These are phyloP conservation scores for Trichoderma koningii DNA, from an alignment of 2,329 filamentous ascomycete genomes.

Conservation along the genomic window DNA sequence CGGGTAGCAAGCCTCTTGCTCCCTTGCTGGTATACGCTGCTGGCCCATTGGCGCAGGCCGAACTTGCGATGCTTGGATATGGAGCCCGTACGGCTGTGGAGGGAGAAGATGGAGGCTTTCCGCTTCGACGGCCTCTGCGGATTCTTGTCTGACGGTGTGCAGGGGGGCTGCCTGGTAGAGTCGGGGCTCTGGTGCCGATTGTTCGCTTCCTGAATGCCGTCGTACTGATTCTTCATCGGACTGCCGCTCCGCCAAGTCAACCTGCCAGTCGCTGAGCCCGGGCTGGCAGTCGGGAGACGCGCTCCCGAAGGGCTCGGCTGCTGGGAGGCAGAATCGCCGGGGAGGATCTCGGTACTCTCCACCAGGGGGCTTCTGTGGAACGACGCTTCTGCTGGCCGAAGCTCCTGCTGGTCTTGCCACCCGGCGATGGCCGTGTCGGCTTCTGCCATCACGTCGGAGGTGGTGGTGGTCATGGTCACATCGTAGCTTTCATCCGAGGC, in stretches of 20 bases:
- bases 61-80: slow-evolving; percentile 35
- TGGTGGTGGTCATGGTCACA: slow-evolving; percentile 28
- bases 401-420: slow-evolving; percentile 35
- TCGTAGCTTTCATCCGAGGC: slow-evolving; percentile 17
- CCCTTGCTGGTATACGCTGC: slow-evolving; percentile 34
- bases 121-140: slow-evolving; percentile 36
- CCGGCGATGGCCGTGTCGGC: slow-evolving; percentile 33
- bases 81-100: slow-evolving; percentile 35
- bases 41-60: slow-evolving; percentile 38
- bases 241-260: slow-evolving; percentile 17
- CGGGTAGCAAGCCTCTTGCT: slow-evolving; percentile 35
- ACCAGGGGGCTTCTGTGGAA: slow-evolving; percentile 36
- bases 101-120: slow-evolving; percentile 38
- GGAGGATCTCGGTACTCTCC: slow-evolving; percentile 35
- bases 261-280: not conserved
- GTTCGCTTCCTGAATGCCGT: slow-evolving; percentile 32
- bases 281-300: not conserved
- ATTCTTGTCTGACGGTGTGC: slow-evolving; percentile 23
- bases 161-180: not conserved
- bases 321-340: slow-evolving; percentile 32
- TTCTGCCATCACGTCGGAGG: slow-evolving; percentile 33
- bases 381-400: slow-evolving; percentile 28
- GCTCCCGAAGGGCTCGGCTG: slow-evolving; percentile 9
- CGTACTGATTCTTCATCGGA: slow-evolving; percentile 32
- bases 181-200: slow-evolving; percentile 29